These are phyloP conservation scores for Neurospora sp. DNA, from an alignment of 495 filamentous ascomycete genomes.

Conservation along the genomic window DNA sequence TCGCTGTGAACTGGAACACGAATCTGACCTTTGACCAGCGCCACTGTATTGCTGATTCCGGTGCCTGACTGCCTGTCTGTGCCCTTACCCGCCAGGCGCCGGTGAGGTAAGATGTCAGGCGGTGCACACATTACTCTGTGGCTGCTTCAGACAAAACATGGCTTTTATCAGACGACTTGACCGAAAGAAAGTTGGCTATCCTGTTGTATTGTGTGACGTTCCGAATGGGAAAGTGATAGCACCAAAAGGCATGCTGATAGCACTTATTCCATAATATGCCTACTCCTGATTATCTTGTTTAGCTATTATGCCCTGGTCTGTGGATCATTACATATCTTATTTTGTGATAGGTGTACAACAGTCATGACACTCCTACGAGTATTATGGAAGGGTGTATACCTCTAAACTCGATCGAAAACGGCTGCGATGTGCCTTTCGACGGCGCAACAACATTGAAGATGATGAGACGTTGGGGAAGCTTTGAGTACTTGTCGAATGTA, in stretches of 20 bases:
- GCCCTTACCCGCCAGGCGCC: not conserved
- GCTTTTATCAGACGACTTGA: not conserved
- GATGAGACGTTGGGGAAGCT: not conserved
- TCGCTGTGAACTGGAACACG: not conserved
- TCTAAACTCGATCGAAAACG: not conserved
- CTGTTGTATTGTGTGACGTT: not conserved
- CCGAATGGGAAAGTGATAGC: not conserved
- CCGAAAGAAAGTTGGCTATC: not conserved
- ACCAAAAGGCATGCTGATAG: not conserved
- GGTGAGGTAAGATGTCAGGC: not conserved
- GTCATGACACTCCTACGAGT: not conserved
- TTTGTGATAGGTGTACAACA: not conserved
- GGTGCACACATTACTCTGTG: not conserved
- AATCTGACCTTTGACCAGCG: not conserved
- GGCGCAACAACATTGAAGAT: not conserved
- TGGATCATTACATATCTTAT: not conserved
- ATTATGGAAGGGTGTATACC: not conserved
- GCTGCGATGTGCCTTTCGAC: not conserved
- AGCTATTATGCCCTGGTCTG: not conserved
- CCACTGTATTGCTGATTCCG: not conserved
- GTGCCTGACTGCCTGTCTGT: not conserved
- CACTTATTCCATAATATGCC: not conserved
- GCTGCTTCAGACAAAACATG: not conserved
- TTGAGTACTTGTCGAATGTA: not conserved
- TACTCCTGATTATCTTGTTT: not conserved